Conservation (phyloP, 164 flowering plant species). For the Piper longum region DNA sequence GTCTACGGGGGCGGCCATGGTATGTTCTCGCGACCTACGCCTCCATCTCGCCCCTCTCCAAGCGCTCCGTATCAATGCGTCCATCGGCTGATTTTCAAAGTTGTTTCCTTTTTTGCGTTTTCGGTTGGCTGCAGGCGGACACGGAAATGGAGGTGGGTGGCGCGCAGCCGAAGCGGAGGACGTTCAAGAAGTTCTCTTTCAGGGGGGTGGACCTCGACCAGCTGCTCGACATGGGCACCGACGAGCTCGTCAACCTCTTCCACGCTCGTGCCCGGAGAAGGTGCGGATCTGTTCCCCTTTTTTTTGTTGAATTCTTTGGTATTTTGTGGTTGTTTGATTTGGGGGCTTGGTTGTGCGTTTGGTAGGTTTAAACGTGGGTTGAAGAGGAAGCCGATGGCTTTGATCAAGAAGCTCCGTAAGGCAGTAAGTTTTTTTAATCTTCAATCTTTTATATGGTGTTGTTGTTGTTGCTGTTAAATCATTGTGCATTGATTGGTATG, state of each 20-base stretch:
- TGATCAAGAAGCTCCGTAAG: slow-evolving; percentile 42
- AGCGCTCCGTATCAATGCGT: too few relatives aligned
- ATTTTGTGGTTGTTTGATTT: not conserved
- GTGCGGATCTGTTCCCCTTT: not conserved
- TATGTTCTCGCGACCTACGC: too few relatives aligned
- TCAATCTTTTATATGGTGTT: too few relatives aligned
- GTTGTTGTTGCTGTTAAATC: not conserved
- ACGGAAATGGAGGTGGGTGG: slow-evolving; percentile 35
- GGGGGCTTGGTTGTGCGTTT: not conserved
- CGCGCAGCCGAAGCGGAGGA: slow-evolving; percentile 42
- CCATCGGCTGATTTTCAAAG: too few relatives aligned
- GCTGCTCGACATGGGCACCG: slow-evolving; percentile 62
- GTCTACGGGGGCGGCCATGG: too few relatives aligned
- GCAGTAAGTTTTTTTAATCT: slow-evolving; percentile 16
- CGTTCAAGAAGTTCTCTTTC: slow-evolving; percentile 67
- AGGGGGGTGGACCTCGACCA: slow-evolving; percentile 68
- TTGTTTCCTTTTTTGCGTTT: too few relatives aligned
- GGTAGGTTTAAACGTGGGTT: slow-evolving; percentile 32
- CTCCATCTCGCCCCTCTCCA: too few relatives aligned
- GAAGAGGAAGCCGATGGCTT: slow-evolving; percentile 44
- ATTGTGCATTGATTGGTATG: not conserved
- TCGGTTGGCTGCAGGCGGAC: not conserved
- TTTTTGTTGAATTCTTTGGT: not conserved
- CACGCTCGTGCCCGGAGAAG: slow-evolving; percentile 46
- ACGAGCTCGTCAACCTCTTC: slow-evolving; percentile 66